A percentile compares a stretch with the other conserved stretches of the same genome.
These are phyloP conservation scores for Ananas comosus DNA, from an alignment of 176 grass and related monocot genomes.

Conservation along the genomic window DNA sequence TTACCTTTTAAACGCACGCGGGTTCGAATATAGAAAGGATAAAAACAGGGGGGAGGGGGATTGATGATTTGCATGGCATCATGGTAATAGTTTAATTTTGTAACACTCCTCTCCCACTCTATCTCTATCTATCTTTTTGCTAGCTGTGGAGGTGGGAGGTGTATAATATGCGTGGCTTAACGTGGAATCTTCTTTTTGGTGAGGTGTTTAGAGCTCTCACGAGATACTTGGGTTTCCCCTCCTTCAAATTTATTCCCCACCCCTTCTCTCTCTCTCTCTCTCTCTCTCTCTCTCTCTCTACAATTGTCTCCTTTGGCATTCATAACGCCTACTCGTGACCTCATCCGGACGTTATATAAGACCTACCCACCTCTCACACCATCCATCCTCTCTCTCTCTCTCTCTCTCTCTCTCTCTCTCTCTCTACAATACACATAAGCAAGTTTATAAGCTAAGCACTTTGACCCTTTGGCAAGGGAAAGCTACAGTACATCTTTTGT, in stretches of 20 bases:
- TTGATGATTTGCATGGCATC: too few species aligned
- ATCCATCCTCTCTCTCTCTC: neutral
- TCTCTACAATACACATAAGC: neutral
- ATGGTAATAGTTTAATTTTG: too few species aligned
- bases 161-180: neutral
- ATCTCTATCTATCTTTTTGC: neutral
- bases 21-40: too few species aligned
- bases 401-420: neutral
- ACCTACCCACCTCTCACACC: slow-evolving; percentile 21
- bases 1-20: too few species aligned
- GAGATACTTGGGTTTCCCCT: slow-evolving; percentile 33
- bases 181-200: slow-evolving; percentile 16
- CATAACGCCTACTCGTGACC: slow-evolving; percentile 37
- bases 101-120: too few species aligned
- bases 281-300: slow-evolving; percentile 10
- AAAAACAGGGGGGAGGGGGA: too few species aligned
- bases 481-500: neutral
- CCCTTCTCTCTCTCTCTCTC: slow-evolving; percentile 21
- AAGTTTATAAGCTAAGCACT: neutral
- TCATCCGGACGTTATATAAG: slow-evolving; percentile 28
- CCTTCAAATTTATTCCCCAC: neutral
- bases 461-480: neutral
- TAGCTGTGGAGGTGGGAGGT: slow-evolving; percentile 28
- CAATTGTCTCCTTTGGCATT: slow-evolving; percentile 34
- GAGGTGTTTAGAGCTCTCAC: slow-evolving; percentile 43